A percentile compares a stretch with the other conserved stretches of the same genome.
Evolutionary conservation across 2,329 filamentous ascomycete species (phyloP).

Genomic region (Colletotrichum coccodes): DNA sequence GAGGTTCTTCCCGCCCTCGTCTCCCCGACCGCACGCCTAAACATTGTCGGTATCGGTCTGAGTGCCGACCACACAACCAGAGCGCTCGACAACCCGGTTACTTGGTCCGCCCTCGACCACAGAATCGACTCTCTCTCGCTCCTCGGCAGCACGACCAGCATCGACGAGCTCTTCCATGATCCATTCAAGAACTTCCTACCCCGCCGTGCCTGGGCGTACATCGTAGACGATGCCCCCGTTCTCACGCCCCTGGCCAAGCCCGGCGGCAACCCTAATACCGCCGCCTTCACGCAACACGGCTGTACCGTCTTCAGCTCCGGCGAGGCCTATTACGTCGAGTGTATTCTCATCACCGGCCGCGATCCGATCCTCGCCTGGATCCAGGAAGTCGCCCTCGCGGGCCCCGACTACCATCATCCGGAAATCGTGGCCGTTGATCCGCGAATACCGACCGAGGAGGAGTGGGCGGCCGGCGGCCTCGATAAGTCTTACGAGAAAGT

Average conservation of each 20-base stretch:
- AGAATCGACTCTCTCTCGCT: slow-evolving; percentile 60
- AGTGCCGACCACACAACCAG: slow-evolving; percentile 67
- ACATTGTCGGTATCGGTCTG: slow-evolving; percentile 78
- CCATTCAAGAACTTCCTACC: slow-evolving; percentile 60
- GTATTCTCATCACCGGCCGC: slow-evolving; percentile 68
- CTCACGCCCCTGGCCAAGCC: slow-evolving; percentile 59
- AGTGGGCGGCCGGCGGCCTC: slow-evolving; percentile 25
- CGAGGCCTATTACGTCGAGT: slow-evolving; percentile 67
- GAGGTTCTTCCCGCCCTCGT: slow-evolving; percentile 65
- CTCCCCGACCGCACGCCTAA: slow-evolving; percentile 63
- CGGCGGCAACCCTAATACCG: slow-evolving; percentile 54
- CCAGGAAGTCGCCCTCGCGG: slow-evolving; percentile 58
- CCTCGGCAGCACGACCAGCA: slow-evolving; percentile 57
- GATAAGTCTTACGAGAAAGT: slow-evolving; percentile 44
- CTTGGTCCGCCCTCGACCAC: slow-evolving; percentile 56
- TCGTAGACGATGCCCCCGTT: slow-evolving; percentile 60
- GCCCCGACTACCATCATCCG: slow-evolving; percentile 51
- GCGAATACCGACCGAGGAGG: slow-evolving; percentile 12
- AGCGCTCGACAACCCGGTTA: slow-evolving; percentile 67
- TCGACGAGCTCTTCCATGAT: slow-evolving; percentile 51
- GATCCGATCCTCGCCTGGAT: slow-evolving; percentile 69
- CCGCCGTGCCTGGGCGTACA: slow-evolving; percentile 71
- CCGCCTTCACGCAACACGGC: slow-evolving; percentile 58
- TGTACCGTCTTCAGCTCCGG: slow-evolving; percentile 78
- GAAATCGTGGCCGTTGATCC: slow-evolving; percentile 43